Conservation (phyloP, 257 asterid genomes). For the Ilex asprella region DNA sequence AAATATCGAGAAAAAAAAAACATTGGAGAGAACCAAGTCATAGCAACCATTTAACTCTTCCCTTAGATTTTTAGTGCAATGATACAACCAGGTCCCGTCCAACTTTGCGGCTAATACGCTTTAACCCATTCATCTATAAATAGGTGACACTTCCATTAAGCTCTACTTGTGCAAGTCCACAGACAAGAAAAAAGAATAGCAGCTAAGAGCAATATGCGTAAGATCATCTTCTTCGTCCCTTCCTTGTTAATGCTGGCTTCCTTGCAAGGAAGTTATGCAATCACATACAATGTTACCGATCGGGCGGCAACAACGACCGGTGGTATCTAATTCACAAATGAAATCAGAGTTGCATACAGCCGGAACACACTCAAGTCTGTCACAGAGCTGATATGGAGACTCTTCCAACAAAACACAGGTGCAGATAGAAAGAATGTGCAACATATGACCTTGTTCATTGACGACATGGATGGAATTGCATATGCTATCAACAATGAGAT, state of each 20-base stretch:
- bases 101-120: too few relatives aligned
- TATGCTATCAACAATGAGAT: slow-evolving; percentile 33
- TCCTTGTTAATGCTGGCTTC: slow-evolving; percentile 3
- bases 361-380: slow-evolving; percentile 15
- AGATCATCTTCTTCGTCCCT: slow-evolving; percentile 2
- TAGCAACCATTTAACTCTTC: too few relatives aligned
- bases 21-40: too few relatives aligned
- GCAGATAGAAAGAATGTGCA: slow-evolving; percentile 27
- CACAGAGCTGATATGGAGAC: slow-evolving; percentile 30
- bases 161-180: too few relatives aligned
- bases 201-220: neutral
- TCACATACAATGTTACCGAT: slow-evolving; percentile 12
- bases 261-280: slow-evolving; percentile 21
- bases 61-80: too few relatives aligned
- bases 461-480: slow-evolving; percentile 54
- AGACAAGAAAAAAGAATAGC: too few relatives aligned
- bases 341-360: slow-evolving; percentile 36
- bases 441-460: slow-evolving; percentile 33
- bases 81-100: too few relatives aligned
- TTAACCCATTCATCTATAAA: too few relatives aligned
- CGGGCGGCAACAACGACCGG: slow-evolving; percentile 43
- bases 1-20: too few relatives aligned
- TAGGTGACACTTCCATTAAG: too few relatives aligned
- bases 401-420: slow-evolving; percentile 32
- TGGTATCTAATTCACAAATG: slow-evolving; percentile 36